Percentiles rank a stretch among this genome's conserved stretches.
Evolutionary conservation across 345 rosid genomes (phyloP).

Genomic region (Euphorbia pulcherrima): DNA sequence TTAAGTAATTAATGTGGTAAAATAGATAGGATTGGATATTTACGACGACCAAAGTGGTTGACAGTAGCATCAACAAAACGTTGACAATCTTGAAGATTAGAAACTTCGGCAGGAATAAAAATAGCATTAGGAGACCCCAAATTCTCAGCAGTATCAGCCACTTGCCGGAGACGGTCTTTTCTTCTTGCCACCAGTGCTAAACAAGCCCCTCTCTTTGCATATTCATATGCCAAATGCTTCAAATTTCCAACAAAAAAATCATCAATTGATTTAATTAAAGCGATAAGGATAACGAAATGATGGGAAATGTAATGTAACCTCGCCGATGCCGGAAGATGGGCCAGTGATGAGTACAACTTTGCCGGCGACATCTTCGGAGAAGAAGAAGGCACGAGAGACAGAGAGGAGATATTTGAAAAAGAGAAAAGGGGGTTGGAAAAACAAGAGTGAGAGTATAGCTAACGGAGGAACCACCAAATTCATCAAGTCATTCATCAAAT

Average conservation of each 20-base stretch:
- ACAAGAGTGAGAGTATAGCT: constrained; percentile 26
- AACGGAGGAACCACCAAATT: constrained; percentile 25
- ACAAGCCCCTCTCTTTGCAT: constrained; percentile 36
- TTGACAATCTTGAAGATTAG: constrained; percentile 27
- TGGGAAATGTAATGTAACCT: constrained; percentile 27
- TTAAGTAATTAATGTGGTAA: too few relatives aligned
- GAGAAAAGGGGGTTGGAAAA: constrained; percentile 42
- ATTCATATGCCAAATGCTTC: constrained; percentile 41
- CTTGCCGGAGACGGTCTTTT: constrained; percentile 20
- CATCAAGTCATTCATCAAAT: constrained; percentile 32
- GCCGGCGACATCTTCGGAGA: constrained; percentile 49
- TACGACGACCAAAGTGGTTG: constrained; percentile 32
- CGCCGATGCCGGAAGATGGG: constrained; percentile 68
- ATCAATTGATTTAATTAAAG: background rate
- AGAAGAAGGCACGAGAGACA: constrained; percentile 22
- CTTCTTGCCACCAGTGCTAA: constrained; percentile 39
- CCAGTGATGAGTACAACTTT: constrained; percentile 64
- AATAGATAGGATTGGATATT: too few relatives aligned
- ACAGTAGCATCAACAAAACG: constrained; percentile 17
- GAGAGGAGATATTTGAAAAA: constrained; percentile 30
- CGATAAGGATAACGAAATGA: background rate
- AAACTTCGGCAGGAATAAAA: constrained; percentile 25
- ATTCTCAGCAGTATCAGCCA: constrained; percentile 23
- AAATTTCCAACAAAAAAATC: background rate
- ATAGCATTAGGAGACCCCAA: constrained; percentile 35